These are phyloP conservation scores for Trametes meyenii DNA, from an alignment of 768 basidiomycete species.

Conservation along the genomic window DNA sequence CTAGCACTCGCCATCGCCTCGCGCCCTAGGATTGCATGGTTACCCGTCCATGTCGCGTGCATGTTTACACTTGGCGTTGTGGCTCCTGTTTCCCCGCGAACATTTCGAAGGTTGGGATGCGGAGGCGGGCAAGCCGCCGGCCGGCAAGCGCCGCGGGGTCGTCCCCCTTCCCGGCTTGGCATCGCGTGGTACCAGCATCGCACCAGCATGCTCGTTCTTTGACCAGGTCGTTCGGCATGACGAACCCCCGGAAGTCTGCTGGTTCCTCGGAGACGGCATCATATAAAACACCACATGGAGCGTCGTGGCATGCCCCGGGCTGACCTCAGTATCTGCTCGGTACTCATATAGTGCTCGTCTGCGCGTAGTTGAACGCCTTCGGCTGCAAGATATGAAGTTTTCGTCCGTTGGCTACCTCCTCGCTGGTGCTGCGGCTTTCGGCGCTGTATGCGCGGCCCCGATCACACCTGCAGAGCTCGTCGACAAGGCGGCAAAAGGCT, in stretches of 20 bases:
- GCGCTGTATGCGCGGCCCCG: conserved; percentile 6
- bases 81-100: too few species aligned
- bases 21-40: too few species aligned
- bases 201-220: background rate
- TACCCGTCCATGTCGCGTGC: too few species aligned
- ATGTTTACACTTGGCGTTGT: too few species aligned
- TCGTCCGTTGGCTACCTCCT: background rate
- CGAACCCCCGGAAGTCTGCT: background rate
- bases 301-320: background rate
- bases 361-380: background rate
- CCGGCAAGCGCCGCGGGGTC: too few species aligned
- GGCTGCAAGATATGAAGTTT: conserved; percentile 8
- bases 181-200: background rate
- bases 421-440: background rate
- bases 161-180: background rate
- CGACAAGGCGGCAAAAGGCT: conserved; percentile 12
- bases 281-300: background rate
- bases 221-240: background rate
- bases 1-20: too few species aligned
- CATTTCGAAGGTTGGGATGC: too few species aligned
- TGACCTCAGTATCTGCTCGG: background rate
- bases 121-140: too few species aligned
- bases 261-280: background rate
- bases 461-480: conserved; percentile 6
- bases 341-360: background rate